A percentile compares a stretch with the other conserved stretches of the same genome.
These are phyloP conservation scores for Eudorina sp. DNA, from an alignment of 139 green algal species.

Conservation along the genomic window DNA sequence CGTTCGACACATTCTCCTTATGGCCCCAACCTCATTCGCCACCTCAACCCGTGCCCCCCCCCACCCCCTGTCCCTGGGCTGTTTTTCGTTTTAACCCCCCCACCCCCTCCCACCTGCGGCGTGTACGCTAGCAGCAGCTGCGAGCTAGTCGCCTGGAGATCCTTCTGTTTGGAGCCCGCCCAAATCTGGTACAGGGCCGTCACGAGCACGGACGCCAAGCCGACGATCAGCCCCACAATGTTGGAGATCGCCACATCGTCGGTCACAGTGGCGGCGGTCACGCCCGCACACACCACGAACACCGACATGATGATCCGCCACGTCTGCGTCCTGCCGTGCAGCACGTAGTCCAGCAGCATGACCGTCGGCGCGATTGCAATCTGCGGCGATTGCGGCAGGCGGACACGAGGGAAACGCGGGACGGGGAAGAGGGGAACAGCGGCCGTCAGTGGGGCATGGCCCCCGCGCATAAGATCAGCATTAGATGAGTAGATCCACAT, in stretches of 20 bases:
- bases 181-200: conserved; percentile 74
- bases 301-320: not conserved
- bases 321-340: conserved; percentile 67
- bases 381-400: conserved; percentile 15
- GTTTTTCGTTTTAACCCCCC: too few species aligned
- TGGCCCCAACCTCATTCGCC: too few species aligned
- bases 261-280: conserved; percentile 86
- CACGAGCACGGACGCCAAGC: conserved; percentile 69
- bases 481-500: too few species aligned
- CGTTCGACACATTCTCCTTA: too few species aligned
- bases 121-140: conserved; percentile 68
- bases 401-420: not conserved
- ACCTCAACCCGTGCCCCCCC: too few species aligned
- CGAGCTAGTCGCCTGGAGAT: conserved; percentile 67
- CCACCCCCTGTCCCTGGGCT: too few species aligned
- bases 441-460: too few species aligned
- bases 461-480: too few species aligned
- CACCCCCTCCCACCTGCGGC: conserved; percentile 38
- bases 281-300: conserved; percentile 81
- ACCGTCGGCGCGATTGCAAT: conserved; percentile 89
- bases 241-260: conserved; percentile 73
- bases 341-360: conserved; percentile 74
- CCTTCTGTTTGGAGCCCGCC: conserved; percentile 65
- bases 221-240: conserved; percentile 72
- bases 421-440: too few species aligned